Conservation (phyloP, 805 yeast genomes). For the Yamadazyma philogaea region DNA sequence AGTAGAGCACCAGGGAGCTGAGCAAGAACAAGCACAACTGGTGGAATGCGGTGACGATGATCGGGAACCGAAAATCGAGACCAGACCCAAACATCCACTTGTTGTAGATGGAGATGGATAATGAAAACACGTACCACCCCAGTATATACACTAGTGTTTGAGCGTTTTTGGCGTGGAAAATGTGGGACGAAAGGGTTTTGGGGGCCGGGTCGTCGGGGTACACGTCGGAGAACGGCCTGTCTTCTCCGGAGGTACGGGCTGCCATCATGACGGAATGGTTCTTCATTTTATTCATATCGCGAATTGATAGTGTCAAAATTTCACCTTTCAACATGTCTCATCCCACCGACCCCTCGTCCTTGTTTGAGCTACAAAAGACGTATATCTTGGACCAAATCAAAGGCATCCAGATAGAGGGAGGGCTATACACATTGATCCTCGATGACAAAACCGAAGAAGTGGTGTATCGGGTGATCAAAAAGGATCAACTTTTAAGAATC, state of each 20-base stretch:
- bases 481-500: slow-evolving; percentile 47
- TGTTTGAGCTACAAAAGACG: slow-evolving; percentile 28
- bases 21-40: slow-evolving; percentile 65
- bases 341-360: slow-evolving; percentile 24
- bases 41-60: slow-evolving; percentile 80
- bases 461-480: slow-evolving; percentile 46
- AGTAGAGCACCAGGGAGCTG: slow-evolving; percentile 45
- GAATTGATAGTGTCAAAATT: background rate
- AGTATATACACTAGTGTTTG: slow-evolving; percentile 31
- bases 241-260: background rate
- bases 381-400: slow-evolving; percentile 31
- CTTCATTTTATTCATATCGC: background rate
- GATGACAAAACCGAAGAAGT: slow-evolving; percentile 54
- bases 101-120: slow-evolving; percentile 75
- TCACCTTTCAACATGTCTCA: slow-evolving; percentile 5
- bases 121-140: slow-evolving; percentile 72
- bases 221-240: background rate
- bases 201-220: background rate
- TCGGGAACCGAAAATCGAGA: slow-evolving; percentile 77
- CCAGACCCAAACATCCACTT: slow-evolving; percentile 96
- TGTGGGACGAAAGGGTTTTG: background rate
- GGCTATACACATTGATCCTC: slow-evolving; percentile 44
- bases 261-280: background rate
- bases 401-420: slow-evolving; percentile 26
- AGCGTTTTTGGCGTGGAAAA: slow-evolving; percentile 1